Base-by-base conservation (phyloP, 129 eudicot genomes). In the Flaveria ramosissima region DNA sequence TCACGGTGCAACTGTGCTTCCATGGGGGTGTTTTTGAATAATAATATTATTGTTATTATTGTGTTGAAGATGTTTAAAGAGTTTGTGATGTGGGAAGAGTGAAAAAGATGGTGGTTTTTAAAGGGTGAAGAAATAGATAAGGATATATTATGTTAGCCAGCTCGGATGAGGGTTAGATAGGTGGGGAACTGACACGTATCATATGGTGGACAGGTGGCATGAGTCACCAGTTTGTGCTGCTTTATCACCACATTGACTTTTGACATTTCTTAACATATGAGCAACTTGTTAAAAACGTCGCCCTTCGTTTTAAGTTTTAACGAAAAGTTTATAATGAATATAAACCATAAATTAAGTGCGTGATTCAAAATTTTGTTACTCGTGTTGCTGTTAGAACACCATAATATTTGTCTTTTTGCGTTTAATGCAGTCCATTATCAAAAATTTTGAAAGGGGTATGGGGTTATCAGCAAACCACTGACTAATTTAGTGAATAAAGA, bases 1-100 rank as follows among this genome's bases (percentile, higher is more conserved):
- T 52, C 32, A 53, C 61, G 88, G 45, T 68, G 85, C 60, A 77
- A 46, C 46, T 82, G 84, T 46, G 83, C 10, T 63, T 87, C 86
- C 88, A 84, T 84, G 11, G 62, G 62, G 52, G 32, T 51, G 59
- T 63, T 80, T 69, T 17, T 51, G 83, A 41, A 72, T 36, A 13
- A 13, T 70, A 43, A 32, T 32, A 45, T 45, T 17, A 26, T 26
- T 26, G 1, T 26, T 26, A 26, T 26, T 26, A 26, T 26, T 26
- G 6, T 5, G 10, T 39, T 30, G 71, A 63, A 14, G 64, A 51
- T 45, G 26, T 39, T 45, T 32, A 1, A 1, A 43, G 55, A 16
- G 51, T 61, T 19, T 78, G 55, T 36, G 61, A 5, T 21, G 6
- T 32, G 7, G 10, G 10, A 23, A 21, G 19, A 13, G 42, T 2